Evolutionary conservation across 805 yeast species (phyloP).

Genomic region (Candida broadrunensis): DNA sequence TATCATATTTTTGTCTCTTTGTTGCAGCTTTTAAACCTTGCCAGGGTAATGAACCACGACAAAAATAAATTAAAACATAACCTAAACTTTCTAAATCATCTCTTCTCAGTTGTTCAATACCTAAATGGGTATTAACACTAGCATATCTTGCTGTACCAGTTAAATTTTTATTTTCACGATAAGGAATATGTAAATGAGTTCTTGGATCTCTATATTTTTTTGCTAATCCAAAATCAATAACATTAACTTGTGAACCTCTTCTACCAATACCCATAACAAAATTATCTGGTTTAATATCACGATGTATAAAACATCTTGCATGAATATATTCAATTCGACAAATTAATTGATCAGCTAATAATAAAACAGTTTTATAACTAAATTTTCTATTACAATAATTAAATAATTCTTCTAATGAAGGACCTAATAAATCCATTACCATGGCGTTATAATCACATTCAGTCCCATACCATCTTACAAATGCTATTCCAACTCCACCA

Average conservation of each 20-base stretch:
- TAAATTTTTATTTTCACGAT: constrained; percentile 91
- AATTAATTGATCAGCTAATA: constrained; percentile 90
- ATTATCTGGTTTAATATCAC: constrained; percentile 83
- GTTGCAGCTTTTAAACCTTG: constrained; percentile 97
- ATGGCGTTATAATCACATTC: constrained; percentile 95
- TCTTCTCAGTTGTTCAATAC: constrained; percentile 94
- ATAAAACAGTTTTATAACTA: constrained; percentile 86
- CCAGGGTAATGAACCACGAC: constrained; percentile 97
- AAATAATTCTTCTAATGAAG: constrained; percentile 91
- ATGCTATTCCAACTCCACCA: constrained; percentile 97
- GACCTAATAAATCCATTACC: constrained; percentile 95
- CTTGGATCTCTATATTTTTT: constrained; percentile 93
- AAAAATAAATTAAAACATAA: constrained; percentile 88
- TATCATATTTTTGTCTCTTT: constrained; percentile 95
- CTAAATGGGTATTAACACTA: constrained; percentile 90
- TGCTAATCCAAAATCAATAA: constrained; percentile 91
- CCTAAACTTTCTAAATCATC: constrained; percentile 96
- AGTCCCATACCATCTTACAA: constrained; percentile 92
- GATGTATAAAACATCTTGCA: constrained; percentile 85
- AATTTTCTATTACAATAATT: constrained; percentile 94
- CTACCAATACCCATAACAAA: constrained; percentile 87
- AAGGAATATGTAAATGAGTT: constrained; percentile 92
- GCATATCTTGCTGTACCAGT: constrained; percentile 99
- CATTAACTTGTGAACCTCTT: constrained; percentile 90
- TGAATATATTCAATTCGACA: constrained; percentile 95